Conservation (phyloP, 169 alveolate species). For the Plasmodium coatneyi region DNA sequence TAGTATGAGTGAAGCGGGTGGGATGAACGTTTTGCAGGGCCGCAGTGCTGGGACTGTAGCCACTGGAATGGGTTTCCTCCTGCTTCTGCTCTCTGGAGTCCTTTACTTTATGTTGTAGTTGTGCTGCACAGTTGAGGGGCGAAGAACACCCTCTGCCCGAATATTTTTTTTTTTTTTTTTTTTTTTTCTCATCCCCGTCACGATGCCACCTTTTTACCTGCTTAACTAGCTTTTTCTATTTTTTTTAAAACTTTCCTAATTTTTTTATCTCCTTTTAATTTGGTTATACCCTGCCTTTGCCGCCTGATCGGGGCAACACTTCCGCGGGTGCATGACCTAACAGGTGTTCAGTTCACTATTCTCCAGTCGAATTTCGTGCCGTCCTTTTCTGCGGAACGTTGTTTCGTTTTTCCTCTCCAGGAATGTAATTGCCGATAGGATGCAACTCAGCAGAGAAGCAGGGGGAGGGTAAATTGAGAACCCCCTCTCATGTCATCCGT, state of each 20-base stretch:
- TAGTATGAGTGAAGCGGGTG: background rate
- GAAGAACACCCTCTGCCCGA: background rate
- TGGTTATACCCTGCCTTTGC: background rate
- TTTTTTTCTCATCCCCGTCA: background rate
- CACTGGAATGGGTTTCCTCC: background rate
- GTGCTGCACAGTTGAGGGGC: background rate
- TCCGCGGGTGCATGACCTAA: background rate
- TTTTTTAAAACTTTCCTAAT: background rate
- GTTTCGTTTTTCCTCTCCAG: background rate
- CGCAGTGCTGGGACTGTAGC: background rate
- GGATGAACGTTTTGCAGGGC: background rate
- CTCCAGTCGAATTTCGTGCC: background rate
- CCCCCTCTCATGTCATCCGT: background rate
- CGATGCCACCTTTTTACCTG: background rate
- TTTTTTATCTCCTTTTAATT: too few species aligned
- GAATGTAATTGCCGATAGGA: background rate
- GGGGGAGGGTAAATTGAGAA: background rate
- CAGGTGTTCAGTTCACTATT: background rate
- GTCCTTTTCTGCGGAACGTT: background rate
- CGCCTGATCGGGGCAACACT: background rate
- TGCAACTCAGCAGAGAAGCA: background rate
- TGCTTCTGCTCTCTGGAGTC: background rate
- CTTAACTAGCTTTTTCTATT: background rate
- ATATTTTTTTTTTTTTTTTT: background rate
- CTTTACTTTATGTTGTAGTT: background rate